Percentiles rank a stretch among this genome's conserved stretches.
Evolutionary conservation across 164 flowering plant genomes (phyloP).

Genomic region (Tetrastigma voinierianum): DNA sequence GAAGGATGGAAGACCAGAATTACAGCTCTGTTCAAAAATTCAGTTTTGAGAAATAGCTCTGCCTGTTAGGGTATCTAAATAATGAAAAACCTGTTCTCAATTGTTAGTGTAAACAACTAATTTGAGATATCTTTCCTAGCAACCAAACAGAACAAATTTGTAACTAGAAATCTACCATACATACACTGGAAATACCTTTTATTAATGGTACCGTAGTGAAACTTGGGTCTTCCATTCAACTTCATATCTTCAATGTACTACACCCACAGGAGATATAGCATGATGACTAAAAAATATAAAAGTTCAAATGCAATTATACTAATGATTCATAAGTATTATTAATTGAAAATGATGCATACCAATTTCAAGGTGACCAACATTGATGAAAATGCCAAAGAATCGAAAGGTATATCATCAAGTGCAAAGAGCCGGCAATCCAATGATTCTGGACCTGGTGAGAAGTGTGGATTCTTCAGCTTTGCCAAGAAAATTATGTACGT

Average conservation of each 20-base stretch:
- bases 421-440: constrained; percentile 77
- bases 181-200: constrained; percentile 55
- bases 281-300: not conserved
- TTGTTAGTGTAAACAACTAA: too few relatives aligned
- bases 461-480: constrained; percentile 70
- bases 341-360: constrained; percentile 40
- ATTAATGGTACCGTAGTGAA: constrained; percentile 85
- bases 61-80: too few relatives aligned
- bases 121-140: not conserved
- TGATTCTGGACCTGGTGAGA: constrained; percentile 93
- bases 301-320: not conserved
- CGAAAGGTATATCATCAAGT: constrained; percentile 84
- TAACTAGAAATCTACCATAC: not conserved
- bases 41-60: too few relatives aligned
- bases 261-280: constrained; percentile 12
- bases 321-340: not conserved
- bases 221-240: constrained; percentile 51
- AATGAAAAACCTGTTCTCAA: too few relatives aligned
- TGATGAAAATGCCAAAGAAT: constrained; percentile 90
- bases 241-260: constrained; percentile 82
- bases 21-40: too few relatives aligned
- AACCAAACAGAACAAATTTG: too few relatives aligned
- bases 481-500: constrained; percentile 85
- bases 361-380: constrained; percentile 75
- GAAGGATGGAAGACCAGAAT: too few relatives aligned